These are phyloP conservation scores for Pythium monospermum DNA, from an alignment of 352 stramenopile species.

Conservation along the genomic window DNA sequence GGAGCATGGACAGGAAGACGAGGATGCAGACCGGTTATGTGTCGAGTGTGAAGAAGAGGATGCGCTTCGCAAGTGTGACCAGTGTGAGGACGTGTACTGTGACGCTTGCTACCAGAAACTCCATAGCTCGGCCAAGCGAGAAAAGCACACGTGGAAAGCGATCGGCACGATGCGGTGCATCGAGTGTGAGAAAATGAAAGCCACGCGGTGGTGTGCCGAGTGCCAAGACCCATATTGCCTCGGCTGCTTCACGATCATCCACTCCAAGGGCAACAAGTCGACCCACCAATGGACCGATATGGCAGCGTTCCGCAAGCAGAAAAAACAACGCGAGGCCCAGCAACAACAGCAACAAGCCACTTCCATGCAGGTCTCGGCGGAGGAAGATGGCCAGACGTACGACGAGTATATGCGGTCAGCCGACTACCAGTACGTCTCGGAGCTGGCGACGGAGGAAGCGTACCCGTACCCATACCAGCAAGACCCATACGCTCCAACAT, in stretches of 20 bases:
- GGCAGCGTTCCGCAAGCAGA: constrained; percentile 46
- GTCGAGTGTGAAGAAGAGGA: constrained; percentile 79
- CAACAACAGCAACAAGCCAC: constrained; percentile 1
- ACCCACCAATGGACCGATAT: constrained; percentile 69
- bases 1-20: constrained; percentile 19
- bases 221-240: constrained; percentile 81
- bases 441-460: constrained; percentile 26
- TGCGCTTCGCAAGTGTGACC: constrained; percentile 51
- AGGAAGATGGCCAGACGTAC: constrained; percentile 65
- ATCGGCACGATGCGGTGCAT: constrained; percentile 74
- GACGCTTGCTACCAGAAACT: constrained; percentile 71
- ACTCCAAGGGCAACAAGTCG: constrained; percentile 76
- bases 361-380: too few relatives aligned
- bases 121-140: constrained; percentile 64
- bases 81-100: constrained; percentile 80
- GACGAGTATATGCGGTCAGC: constrained; percentile 66
- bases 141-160: constrained; percentile 72
- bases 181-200: constrained; percentile 83
- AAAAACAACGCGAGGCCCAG: constrained; percentile 32
- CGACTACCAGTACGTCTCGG: constrained; percentile 76
- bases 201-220: constrained; percentile 65
- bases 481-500: constrained; percentile 4
- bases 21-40: constrained; percentile 62
- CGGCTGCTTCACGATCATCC: constrained; percentile 79
- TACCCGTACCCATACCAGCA: constrained; percentile 8